These are phyloP conservation scores for Pleurotus cornucopiae DNA, from an alignment of 768 basidiomycete species.

Conservation along the genomic window DNA sequence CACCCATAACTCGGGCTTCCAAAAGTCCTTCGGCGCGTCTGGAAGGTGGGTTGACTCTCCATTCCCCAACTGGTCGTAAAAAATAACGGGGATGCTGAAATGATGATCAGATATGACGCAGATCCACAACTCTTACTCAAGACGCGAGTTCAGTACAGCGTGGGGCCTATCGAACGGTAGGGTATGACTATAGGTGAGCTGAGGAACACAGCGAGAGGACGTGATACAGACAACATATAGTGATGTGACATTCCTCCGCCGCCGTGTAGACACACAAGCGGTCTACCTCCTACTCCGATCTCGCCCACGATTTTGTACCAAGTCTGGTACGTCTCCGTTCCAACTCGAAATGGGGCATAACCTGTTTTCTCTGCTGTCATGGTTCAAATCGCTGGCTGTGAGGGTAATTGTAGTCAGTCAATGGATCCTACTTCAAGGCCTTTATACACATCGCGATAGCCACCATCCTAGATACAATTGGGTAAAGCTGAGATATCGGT, in stretches of 20 bases:
- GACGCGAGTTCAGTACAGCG: background rate
- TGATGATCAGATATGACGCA: background rate
- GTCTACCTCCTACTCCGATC: slow-evolving; percentile 22
- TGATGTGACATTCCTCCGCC: slow-evolving; percentile 31
- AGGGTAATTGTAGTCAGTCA: too few species aligned
- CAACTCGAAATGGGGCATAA: slow-evolving; percentile 3
- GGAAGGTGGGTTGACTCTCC: slow-evolving; percentile 39
- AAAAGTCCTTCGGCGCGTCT: slow-evolving; percentile 31
- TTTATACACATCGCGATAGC: too few species aligned
- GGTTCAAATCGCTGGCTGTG: too few species aligned
- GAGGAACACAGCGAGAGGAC: background rate
- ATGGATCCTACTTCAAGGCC: too few species aligned
- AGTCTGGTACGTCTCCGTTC: slow-evolving; percentile 28
- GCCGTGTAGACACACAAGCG: slow-evolving; percentile 42
- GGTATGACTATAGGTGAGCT: too few species aligned
- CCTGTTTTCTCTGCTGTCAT: background rate
- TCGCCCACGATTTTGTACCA: slow-evolving; percentile 43
- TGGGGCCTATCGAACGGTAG: background rate
- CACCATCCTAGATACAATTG: too few species aligned
- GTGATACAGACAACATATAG: slow-evolving; percentile 7
- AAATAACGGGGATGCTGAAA: slow-evolving; percentile 28
- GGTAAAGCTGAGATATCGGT: too few species aligned
- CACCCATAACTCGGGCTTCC: slow-evolving; percentile 47
- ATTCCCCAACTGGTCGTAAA: slow-evolving; percentile 51
- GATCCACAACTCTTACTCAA: background rate